phyloP scores from a whole-genome alignment of 352 stramenopile genomes.

The Globisporangium ultimum region DNA sequence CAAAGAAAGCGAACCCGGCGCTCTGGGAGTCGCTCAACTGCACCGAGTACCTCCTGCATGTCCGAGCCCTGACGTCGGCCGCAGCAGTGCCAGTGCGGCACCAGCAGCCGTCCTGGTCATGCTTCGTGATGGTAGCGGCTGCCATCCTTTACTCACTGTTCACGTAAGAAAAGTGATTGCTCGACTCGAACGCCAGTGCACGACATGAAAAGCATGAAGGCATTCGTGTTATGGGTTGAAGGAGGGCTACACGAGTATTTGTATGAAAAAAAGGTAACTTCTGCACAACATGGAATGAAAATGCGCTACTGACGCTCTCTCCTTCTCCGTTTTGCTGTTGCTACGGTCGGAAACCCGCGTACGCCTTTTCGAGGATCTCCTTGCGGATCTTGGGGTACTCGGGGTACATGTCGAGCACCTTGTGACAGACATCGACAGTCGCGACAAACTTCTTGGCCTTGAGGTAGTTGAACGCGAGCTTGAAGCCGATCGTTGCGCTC shows the following conservation, averaged over 20 bases:
- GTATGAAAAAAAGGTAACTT: too few relatives aligned
- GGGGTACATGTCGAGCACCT: conserved; percentile 91
- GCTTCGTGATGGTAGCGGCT: too few relatives aligned
- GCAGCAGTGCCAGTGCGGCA: not conserved
- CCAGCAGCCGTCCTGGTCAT: too few relatives aligned
- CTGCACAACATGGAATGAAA: too few relatives aligned
- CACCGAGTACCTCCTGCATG: conserved; percentile 11
- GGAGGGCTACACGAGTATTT: too few relatives aligned
- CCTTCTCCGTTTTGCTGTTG: too few relatives aligned
- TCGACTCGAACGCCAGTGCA: too few relatives aligned
- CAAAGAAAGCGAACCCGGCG: conserved; percentile 13
- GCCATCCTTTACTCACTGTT: too few relatives aligned
- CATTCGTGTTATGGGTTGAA: too few relatives aligned
- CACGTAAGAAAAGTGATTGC: too few relatives aligned
- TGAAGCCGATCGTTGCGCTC: conserved; percentile 90
- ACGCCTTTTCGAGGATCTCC: conserved; percentile 93
- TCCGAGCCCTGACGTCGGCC: not conserved
- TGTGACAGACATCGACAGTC: conserved; percentile 92
- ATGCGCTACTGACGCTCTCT: too few relatives aligned
- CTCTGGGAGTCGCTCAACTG: conserved; percentile 21
- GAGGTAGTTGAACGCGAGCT: conserved; percentile 95
- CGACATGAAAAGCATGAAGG: too few relatives aligned
- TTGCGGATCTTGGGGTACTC: conserved; percentile 94
- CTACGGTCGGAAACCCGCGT: conserved; percentile 82
- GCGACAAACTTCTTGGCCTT: conserved; percentile 91